Evolutionary conservation across 2,329 filamentous ascomycete genomes (phyloP), one percentile per base, ranked within the genome.

Genomic region (Neoscytalidium dimidiatum): DNA sequence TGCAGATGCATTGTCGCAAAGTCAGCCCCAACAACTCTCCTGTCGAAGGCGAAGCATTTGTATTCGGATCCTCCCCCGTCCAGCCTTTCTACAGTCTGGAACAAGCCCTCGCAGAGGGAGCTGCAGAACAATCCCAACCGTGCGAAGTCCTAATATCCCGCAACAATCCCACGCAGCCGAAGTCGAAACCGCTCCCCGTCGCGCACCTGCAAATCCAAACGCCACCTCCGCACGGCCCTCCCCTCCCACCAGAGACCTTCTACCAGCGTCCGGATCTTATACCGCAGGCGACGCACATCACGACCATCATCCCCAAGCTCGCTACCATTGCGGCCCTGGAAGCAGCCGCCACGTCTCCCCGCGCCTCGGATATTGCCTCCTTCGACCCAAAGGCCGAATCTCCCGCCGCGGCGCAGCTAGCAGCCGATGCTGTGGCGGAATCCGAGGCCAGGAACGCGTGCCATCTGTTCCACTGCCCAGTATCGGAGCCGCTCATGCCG

Each of bases 361-460:
- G 75, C 21, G 81, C 79, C 49, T 74, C 74, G 4, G 74, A 74
- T 19, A 79, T 93, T 5, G 89, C 90, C 1, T 81, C 89, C 0
- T 83, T 91, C 14, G 91, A 91, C 77, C 90, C 91, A 1, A 78
- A 81, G 1, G 86, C 88, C 0, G 88, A 88, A 13, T 85, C 88
- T 0, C 86, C 84, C 49, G 89, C 87, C 1, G 79, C 88, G 1
- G 87, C 89, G 65, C 82, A 84, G 28, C 78, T 88, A 2, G 81
- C 84, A 48, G 87, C 90, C 71, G 81, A 84, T 2, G 80, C 84
- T 0, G 84, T 89, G 9, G 82, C 88, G 3, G 82, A 83, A 65
- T 85, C 88, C 35, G 90, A 90, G 0, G 87, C 90, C 73, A 83
- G 85, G 33, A 90, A 92, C 77, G 88, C 86, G 69, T 90, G 87